Base-by-base conservation (phyloP, 371 early-diverging fungal genomes). In the Rhizopus stolonifer region DNA sequence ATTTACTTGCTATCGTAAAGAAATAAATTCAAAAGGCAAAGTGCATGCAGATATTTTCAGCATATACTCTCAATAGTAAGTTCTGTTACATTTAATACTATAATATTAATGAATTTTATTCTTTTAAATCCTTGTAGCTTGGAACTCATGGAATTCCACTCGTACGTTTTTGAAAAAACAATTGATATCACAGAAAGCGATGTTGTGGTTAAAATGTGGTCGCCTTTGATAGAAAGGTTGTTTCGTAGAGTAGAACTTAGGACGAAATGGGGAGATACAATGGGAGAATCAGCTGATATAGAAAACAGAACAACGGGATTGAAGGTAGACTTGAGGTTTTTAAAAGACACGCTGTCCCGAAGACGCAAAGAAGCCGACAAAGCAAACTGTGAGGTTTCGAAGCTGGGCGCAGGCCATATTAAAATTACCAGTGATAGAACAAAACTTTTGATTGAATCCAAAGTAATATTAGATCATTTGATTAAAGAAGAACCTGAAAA, bases 171-270 rank as follows among this genome's bases (percentile, higher is more conserved):
- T 1, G 21, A 23, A 5, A 49, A 36, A 49, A 22, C 6, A 32
- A 34, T 49, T 21, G 36, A 38, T 49, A 33, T 21, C 19, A 36
- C 36, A 19, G 49, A 49, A 36, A 21, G n/a, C 3, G 49, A 49
- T 23, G 11, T 49, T 1, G n/a, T 15, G 7, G 15, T 46, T 0
- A 46, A 46, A 13, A 21, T 46, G 22, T 46, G 46, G 46, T 18
- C 23, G 46, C 46, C 46, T 0, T 17, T 46, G 1, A 4, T 46
- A 10, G 46, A 46, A 24, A 46, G 24, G 25, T 7, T 46, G n/a
- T 46, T 46, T 9, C 22, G 49, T 4, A 17, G 36, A 22, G 24
- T 36, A 0, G 36, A 21, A 10, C 39, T 39, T n/a, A n/a, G 39
- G 17, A 17, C 1, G 1, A 39, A 39, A 39, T 39, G 39, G 39